phyloP scores from a whole-genome alignment of 495 filamentous ascomycete species.

The Polyplosphaeria fusca region DNA sequence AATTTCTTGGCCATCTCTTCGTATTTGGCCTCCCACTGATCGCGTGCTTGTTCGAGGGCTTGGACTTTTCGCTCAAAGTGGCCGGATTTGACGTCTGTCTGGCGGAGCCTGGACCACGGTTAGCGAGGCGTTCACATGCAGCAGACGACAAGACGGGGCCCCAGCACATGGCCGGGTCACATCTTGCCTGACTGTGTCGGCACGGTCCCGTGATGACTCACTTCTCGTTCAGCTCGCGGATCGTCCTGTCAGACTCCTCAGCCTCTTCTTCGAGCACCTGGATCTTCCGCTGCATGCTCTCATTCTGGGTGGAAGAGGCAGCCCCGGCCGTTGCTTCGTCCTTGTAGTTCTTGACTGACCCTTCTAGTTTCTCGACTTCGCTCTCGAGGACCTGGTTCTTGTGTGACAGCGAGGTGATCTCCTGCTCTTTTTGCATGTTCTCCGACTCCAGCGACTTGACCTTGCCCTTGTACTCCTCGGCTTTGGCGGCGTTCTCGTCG shows the following conservation, averaged over 20 bases:
- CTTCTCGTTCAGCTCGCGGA: conserved; percentile 98
- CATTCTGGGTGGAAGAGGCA: conserved; percentile 77
- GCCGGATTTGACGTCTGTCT: conserved; percentile 97
- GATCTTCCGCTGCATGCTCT: conserved; percentile 82
- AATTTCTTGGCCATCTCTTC: conserved; percentile 94
- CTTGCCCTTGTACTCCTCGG: conserved; percentile 79
- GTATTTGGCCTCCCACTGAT: conserved; percentile 94
- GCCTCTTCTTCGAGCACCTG: conserved; percentile 97
- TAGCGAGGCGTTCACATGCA: conserved; percentile 8
- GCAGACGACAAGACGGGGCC: too few species aligned
- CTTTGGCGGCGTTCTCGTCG: conserved; percentile 71
- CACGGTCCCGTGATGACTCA: too few species aligned
- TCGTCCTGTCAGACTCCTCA: conserved; percentile 87
- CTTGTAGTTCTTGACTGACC: conserved; percentile 72
- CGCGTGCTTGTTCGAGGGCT: conserved; percentile 81
- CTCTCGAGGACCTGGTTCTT: conserved; percentile 82
- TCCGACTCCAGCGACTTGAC: conserved; percentile 92
- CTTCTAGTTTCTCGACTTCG: conserved; percentile 88
- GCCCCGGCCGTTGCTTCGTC: conserved; percentile 67
- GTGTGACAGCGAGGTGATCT: conserved; percentile 91
- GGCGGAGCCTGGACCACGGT: conserved; percentile 70
- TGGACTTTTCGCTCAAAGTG: conserved; percentile 99
- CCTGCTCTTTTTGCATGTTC: conserved; percentile 93
- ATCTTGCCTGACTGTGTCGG: too few species aligned
- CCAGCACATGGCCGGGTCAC: too few species aligned